phyloP scores from a whole-genome alignment of 805 yeast species.

The Cyberlindnera xylosilytica region DNA sequence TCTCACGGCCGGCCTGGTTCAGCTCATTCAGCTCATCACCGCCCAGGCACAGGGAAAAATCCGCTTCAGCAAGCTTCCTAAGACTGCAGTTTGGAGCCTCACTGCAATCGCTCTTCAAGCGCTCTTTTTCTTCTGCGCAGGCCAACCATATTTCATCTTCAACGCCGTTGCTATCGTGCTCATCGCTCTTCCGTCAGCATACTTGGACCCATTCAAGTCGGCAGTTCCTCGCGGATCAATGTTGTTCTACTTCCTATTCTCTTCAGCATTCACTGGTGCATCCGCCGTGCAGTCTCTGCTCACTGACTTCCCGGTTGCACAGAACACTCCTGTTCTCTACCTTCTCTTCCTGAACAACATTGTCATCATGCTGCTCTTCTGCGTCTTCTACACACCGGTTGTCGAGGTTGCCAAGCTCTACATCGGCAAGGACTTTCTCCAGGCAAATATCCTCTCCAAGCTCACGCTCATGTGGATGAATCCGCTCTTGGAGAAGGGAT shows the following conservation, averaged over 20 bases:
- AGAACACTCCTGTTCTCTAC: slow-evolving; percentile 26
- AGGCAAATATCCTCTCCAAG: slow-evolving; percentile 69
- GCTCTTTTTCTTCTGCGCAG: slow-evolving; percentile 2
- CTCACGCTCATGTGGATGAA: slow-evolving; percentile 93
- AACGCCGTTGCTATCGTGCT: slow-evolving; percentile 20
- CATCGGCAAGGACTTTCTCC: slow-evolving; percentile 42
- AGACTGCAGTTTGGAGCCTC: slow-evolving; percentile 14
- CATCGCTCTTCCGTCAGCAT: slow-evolving; percentile 40
- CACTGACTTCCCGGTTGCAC: slow-evolving; percentile 26
- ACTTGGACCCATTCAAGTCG: slow-evolving; percentile 40
- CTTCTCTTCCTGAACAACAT: slow-evolving; percentile 4
- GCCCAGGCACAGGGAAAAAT: slow-evolving; percentile 5
- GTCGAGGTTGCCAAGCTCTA: slow-evolving; percentile 40
- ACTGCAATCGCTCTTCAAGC: slow-evolving; percentile 13
- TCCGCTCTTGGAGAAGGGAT: slow-evolving; percentile 75
- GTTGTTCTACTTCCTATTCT: slow-evolving; percentile 72
- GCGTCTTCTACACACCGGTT: slow-evolving; percentile 32
- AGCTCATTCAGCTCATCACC: slow-evolving; percentile 10
- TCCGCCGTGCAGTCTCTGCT: slow-evolving; percentile 39
- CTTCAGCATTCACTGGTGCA: slow-evolving; percentile 42
- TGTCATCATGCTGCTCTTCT: slow-evolving; percentile 13
- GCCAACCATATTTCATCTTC: slow-evolving; percentile 1
- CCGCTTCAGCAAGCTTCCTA: slow-evolving; percentile 18
- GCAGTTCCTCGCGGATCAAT: slow-evolving; percentile 62
- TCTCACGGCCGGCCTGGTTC: slow-evolving; percentile 16